phyloP scores from a whole-genome alignment of 176 grass and related monocot species.

The Coix lacrymajobi region DNA sequence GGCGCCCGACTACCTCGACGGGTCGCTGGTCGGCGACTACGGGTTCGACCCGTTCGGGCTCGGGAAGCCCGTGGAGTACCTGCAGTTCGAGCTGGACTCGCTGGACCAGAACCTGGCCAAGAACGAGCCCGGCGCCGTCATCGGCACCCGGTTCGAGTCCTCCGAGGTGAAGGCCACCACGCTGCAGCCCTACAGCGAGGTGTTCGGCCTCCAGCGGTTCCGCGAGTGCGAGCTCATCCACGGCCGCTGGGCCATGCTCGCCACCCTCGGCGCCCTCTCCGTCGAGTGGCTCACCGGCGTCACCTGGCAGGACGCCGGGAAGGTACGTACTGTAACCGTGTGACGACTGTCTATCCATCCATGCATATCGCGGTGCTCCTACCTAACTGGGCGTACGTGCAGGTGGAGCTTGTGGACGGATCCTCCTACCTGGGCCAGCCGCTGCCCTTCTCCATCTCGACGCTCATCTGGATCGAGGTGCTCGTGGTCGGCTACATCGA shows the following conservation, averaged over 20 bases:
- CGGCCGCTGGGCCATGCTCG: slow-evolving; percentile 97
- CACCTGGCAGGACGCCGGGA: slow-evolving; percentile 99
- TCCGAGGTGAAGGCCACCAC: slow-evolving; percentile 77
- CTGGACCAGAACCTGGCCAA: slow-evolving; percentile 97
- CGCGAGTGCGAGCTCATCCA: slow-evolving; percentile 99
- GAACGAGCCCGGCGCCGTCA: slow-evolving; percentile 61
- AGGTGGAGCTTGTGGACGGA: slow-evolving; percentile 90
- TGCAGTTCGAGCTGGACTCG: slow-evolving; percentile 87
- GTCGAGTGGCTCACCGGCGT: slow-evolving; percentile 98
- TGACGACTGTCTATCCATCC: no score
- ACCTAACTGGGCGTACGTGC: not conserved
- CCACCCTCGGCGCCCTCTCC: slow-evolving; percentile 83
- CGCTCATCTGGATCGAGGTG: slow-evolving; percentile 98
- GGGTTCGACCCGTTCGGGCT: slow-evolving; percentile 94
- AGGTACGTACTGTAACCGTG: slow-evolving; percentile 60
- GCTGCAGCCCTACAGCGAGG: slow-evolving; percentile 91
- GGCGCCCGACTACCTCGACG: slow-evolving; percentile 83
- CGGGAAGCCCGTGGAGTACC: slow-evolving; percentile 94
- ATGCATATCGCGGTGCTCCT: no score
- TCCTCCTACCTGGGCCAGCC: slow-evolving; percentile 95
- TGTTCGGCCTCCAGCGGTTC: slow-evolving; percentile 95
- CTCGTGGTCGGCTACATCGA: slow-evolving; percentile 96
- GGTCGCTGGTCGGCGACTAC: slow-evolving; percentile 78
- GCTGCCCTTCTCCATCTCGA: slow-evolving; percentile 83
- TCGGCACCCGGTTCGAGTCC: slow-evolving; percentile 81